Conservation (phyloP, 768 basidiomycete species). For the Tephrocybe rancida region DNA sequence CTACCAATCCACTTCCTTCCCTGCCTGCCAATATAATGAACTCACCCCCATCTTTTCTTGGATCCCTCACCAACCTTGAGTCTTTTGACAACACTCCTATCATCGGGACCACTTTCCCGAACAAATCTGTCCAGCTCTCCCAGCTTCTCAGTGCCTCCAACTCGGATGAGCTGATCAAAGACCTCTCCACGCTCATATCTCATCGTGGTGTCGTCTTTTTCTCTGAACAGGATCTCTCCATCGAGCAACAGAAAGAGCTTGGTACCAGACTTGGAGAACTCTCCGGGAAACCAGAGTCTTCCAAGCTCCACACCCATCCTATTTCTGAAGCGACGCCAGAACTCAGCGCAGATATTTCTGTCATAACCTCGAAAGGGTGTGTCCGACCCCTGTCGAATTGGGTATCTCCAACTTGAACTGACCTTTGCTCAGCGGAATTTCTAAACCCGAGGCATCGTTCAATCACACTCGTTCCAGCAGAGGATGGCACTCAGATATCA, state of each 20-base stretch:
- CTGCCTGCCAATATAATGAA: background rate
- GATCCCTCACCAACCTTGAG: conserved; percentile 35
- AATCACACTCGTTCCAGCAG: conserved; percentile 38
- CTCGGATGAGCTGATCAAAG: conserved; percentile 51
- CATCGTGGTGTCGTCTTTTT: conserved; percentile 71
- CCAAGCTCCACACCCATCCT: conserved; percentile 59
- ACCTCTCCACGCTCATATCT: conserved; percentile 54
- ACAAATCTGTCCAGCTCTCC: conserved; percentile 46
- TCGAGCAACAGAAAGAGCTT: conserved; percentile 54
- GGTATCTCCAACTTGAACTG: background rate
- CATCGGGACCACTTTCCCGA: conserved; percentile 57
- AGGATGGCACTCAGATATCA: conserved; percentile 61
- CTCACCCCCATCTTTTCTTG: background rate
- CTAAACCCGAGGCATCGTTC: conserved; percentile 30
- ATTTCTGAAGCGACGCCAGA: conserved; percentile 50
- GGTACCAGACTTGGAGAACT: conserved; percentile 49
- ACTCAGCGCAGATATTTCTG: conserved; percentile 53
- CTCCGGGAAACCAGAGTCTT: conserved; percentile 47
- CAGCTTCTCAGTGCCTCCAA: conserved; percentile 44
- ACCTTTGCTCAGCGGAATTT: conserved; percentile 35
- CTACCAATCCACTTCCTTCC: no score
- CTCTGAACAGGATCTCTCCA: conserved; percentile 50
- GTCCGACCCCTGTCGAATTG: conserved; percentile 5
- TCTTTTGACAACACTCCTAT: conserved; percentile 49
- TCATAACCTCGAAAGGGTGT: conserved; percentile 49